A percentile compares a stretch with the other conserved stretches of the same genome.
Evolutionary conservation across 2,329 filamentous ascomycete genomes (phyloP).

Genomic region (Colletotrichum plurivorum): DNA sequence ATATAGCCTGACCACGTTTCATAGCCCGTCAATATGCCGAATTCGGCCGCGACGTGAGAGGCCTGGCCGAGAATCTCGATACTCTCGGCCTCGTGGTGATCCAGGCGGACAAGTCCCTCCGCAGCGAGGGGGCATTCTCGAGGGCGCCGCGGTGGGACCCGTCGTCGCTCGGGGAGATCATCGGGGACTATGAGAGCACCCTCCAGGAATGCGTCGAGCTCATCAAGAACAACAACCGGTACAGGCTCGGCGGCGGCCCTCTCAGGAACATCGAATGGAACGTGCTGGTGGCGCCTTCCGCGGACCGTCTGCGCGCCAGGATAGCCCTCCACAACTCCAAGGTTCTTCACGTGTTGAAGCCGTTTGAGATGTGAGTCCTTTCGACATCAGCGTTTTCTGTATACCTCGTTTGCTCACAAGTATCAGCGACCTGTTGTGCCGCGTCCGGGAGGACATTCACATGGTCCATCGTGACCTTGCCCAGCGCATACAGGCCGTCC

Average conservation of each 20-base stretch:
- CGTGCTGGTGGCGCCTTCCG: slow-evolving; percentile 50
- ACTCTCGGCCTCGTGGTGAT: slow-evolving; percentile 48
- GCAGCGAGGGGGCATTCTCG: slow-evolving; percentile 42
- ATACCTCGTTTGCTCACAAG: slow-evolving; percentile 1
- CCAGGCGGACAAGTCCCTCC: slow-evolving; percentile 47
- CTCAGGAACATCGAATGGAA: slow-evolving; percentile 54
- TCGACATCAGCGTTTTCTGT: neutral
- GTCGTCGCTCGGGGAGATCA: slow-evolving; percentile 43
- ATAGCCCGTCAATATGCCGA: slow-evolving; percentile 51
- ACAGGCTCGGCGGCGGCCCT: slow-evolving; percentile 45
- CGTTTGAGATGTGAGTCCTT: slow-evolving; percentile 52
- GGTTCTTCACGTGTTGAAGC: slow-evolving; percentile 51
- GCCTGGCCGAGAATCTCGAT: slow-evolving; percentile 50
- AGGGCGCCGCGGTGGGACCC: slow-evolving; percentile 42
- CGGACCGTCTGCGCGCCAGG: slow-evolving; percentile 49
- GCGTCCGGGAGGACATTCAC: slow-evolving; percentile 45
- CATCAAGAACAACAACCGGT: slow-evolving; percentile 48
- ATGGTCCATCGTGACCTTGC: slow-evolving; percentile 41
- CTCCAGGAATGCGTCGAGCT: slow-evolving; percentile 50
- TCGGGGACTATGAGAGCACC: slow-evolving; percentile 50
- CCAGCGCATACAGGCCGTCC: slow-evolving; percentile 36
- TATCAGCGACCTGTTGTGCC: slow-evolving; percentile 49
- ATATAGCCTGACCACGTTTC: slow-evolving; percentile 9
- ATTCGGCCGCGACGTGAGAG: slow-evolving; percentile 50
- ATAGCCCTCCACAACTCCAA: slow-evolving; percentile 53